These are phyloP conservation scores for Talaromyces funiculosus DNA, from an alignment of 2,329 filamentous ascomycete species.

Conservation along the genomic window DNA sequence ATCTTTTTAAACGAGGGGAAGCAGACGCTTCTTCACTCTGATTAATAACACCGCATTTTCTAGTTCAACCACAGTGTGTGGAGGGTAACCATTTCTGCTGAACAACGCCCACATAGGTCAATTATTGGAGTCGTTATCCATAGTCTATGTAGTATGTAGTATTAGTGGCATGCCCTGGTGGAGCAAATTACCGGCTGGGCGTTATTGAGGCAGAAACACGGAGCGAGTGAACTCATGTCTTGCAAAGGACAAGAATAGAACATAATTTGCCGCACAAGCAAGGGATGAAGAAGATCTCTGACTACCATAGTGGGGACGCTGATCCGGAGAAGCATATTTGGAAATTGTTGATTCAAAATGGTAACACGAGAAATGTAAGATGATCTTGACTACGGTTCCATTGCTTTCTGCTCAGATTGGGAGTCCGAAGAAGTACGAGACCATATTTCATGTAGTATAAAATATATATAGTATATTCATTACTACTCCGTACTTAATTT, in stretches of 20 bases:
- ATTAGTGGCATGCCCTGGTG: neutral
- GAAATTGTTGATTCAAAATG: neutral
- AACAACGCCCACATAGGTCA: neutral
- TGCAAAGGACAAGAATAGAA: slow-evolving; percentile 4
- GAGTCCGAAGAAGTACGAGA: neutral
- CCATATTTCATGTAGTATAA: neutral
- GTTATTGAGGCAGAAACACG: neutral
- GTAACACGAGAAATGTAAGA: neutral
- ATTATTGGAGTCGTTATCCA: neutral
- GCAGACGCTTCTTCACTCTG: neutral
- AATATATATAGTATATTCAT: neutral
- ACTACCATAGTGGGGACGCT: slow-evolving; percentile 7
- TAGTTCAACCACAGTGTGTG: neutral
- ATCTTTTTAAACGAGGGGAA: neutral
- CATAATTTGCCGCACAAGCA: neutral
- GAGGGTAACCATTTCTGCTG: no score
- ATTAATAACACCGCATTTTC: neutral
- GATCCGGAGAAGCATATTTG: slow-evolving; percentile 7
- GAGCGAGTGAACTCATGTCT: neutral
- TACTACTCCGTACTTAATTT: neutral
- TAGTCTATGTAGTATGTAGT: neutral
- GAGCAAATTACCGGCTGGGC: neutral
- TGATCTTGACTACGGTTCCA: neutral
- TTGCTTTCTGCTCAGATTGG: neutral
- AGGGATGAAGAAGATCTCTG: neutral